Percentiles rank a stretch among this genome's conserved stretches.
These are phyloP conservation scores for Dictyostelium purpureum DNA, from an alignment of 78 protist species.

Conservation along the genomic window DNA sequence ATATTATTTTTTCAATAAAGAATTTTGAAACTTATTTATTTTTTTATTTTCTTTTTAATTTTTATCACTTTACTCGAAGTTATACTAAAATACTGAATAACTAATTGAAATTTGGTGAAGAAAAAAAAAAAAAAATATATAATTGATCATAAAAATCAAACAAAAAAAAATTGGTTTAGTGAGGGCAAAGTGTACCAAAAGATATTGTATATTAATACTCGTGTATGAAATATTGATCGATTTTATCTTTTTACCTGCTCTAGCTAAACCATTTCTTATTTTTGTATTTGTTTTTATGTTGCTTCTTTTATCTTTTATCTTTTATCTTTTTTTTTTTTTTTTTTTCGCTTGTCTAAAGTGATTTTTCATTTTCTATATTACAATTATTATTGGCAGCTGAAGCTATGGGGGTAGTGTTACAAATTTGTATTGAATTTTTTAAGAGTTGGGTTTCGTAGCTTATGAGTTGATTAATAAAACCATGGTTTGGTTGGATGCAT, in stretches of 20 bases:
- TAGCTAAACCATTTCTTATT: too few species aligned
- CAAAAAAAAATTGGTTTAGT: background rate
- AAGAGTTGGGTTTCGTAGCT: conserved; percentile 8
- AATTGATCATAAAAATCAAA: too few species aligned
- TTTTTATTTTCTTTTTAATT: too few species aligned
- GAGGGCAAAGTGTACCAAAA: too few species aligned
- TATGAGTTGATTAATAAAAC: conserved; percentile 51
- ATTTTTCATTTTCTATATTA: background rate
- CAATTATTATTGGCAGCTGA: background rate
- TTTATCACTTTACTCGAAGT: too few species aligned
- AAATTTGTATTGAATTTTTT: background rate
- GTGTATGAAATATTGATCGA: background rate
- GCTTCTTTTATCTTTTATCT: background rate
- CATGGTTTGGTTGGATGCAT: conserved; percentile 61
- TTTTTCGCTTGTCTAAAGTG: background rate
- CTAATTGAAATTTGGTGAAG: too few species aligned
- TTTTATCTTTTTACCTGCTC: background rate
- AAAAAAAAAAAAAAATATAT: too few species aligned
- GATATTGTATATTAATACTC: too few species aligned
- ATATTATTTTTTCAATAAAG: too few species aligned
- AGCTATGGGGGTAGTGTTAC: background rate
- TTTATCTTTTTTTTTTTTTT: background rate
- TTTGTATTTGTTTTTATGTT: background rate
- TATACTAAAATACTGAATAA: too few species aligned
- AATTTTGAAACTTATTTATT: too few species aligned